Percentiles rank a stretch among this genome's conserved stretches.
phyloP scores from a whole-genome alignment of 176 grass and related monocot species.

The Pontederia paniculata region DNA sequence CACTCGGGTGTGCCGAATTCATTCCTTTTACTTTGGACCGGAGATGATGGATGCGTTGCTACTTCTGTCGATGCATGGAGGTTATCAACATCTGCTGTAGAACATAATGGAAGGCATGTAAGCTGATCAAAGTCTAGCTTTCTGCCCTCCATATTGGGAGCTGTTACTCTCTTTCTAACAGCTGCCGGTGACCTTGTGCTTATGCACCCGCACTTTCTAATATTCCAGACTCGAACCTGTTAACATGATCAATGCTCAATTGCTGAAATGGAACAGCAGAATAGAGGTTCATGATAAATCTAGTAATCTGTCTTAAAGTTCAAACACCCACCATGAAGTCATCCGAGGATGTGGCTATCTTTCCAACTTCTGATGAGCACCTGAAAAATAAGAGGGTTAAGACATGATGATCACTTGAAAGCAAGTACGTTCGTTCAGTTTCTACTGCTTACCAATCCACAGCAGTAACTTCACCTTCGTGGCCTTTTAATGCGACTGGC shows the following conservation, averaged over 20 bases:
- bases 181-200: constrained; percentile 46
- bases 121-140: constrained; percentile 27
- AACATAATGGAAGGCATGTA: constrained; percentile 8
- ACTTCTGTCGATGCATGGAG: constrained; percentile 11
- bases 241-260: constrained; percentile 15
- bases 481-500: constrained; percentile 51
- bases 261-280: neutral
- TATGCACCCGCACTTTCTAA: constrained; percentile 37
- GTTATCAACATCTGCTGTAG: constrained; percentile 14
- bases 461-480: constrained; percentile 70
- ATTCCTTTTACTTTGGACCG: constrained; percentile 34
- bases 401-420: neutral
- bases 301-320: neutral
- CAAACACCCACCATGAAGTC: constrained; percentile 49
- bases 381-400: constrained; percentile 30
- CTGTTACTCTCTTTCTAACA: constrained; percentile 60
- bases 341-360: constrained; percentile 76
- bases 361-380: constrained; percentile 71
- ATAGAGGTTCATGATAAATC: neutral
- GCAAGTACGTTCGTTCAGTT: neutral
- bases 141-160: constrained; percentile 34
- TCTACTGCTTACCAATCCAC: constrained; percentile 60
- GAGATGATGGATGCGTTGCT: constrained; percentile 21
- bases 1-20: constrained; percentile 74
- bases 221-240: constrained; percentile 78